phyloP scores from a whole-genome alignment of 1,139 yeast species.

The Wickerhamomyces sp. region DNA sequence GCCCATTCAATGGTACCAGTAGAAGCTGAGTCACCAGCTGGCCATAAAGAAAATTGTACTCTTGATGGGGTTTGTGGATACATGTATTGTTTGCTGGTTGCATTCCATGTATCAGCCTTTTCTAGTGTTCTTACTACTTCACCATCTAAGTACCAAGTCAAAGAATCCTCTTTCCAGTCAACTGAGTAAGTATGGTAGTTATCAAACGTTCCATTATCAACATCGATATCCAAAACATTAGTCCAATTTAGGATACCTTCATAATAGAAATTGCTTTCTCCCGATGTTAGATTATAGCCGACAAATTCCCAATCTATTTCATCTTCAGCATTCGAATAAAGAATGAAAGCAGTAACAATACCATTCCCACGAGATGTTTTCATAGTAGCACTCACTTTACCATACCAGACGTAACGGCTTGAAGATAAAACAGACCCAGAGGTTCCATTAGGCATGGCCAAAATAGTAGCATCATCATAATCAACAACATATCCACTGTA shows the following conservation, averaged over 20 bases:
- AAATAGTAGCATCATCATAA: conserved; percentile 46
- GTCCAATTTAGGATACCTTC: conserved; percentile 69
- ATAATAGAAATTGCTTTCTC: conserved; percentile 75
- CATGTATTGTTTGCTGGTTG: conserved; percentile 49
- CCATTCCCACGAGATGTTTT: conserved; percentile 76
- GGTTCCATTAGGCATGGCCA: conserved; percentile 79
- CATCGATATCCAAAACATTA: conserved; percentile 45
- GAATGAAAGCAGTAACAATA: conserved; percentile 80
- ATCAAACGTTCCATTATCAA: conserved; percentile 47
- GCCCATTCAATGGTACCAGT: conserved; percentile 91
- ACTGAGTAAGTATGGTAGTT: conserved; percentile 73
- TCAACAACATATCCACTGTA: conserved; percentile 61
- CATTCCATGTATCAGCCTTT: conserved; percentile 63
- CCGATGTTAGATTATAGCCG: conserved; percentile 61
- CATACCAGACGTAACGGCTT: conserved; percentile 81
- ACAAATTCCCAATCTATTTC: conserved; percentile 87
- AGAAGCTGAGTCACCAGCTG: conserved; percentile 71
- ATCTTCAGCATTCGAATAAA: conserved; percentile 82
- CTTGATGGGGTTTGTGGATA: conserved; percentile 94
- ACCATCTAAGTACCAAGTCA: conserved; percentile 77
- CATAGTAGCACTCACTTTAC: conserved; percentile 63
- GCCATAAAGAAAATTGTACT: conserved; percentile 86
- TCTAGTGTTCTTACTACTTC: conserved; percentile 59
- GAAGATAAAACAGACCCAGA: conserved; percentile 81
- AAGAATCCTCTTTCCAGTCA: conserved; percentile 76